Evolutionary conservation across 192 early-diverging fungal genomes (phyloP).

Genomic region (Coemansia asiatica): DNA sequence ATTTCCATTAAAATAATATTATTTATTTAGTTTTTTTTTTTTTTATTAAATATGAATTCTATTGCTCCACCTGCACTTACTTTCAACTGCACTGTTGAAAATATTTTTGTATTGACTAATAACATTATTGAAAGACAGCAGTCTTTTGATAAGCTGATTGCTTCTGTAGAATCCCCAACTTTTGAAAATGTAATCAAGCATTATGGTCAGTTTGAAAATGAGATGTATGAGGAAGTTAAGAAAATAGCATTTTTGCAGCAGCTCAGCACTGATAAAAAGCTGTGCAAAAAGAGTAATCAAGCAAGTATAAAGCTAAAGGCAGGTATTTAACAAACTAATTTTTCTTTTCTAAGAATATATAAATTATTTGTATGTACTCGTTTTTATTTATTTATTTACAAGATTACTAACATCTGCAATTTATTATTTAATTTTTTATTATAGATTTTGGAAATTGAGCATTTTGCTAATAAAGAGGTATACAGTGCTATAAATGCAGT

Average conservation of each 20-base stretch:
- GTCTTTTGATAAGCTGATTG: not conserved
- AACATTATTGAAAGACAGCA: not conserved
- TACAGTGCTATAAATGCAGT: not conserved
- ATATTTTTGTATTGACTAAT: not conserved
- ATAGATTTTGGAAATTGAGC: not conserved
- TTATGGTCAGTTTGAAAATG: not conserved
- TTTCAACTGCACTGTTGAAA: not conserved
- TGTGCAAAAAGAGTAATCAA: not conserved
- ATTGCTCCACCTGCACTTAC: not conserved
- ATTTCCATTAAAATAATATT: too few relatives aligned
- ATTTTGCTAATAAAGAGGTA: not conserved
- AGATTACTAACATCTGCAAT: not conserved
- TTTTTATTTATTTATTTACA: too few relatives aligned
- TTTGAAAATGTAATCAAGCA: not conserved
- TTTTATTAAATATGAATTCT: not conserved
- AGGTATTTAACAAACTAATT: not conserved
- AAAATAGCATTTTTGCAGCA: not conserved
- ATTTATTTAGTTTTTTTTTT: not conserved
- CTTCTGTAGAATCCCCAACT: not conserved
- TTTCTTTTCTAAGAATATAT: too few relatives aligned
- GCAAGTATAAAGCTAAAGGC: not conserved
- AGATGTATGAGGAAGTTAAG: not conserved
- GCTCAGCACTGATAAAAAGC: not conserved
- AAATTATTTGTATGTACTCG: too few relatives aligned
- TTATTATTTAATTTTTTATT: not conserved